Conservation (phyloP, 2,329 filamentous ascomycete genomes). For the Tympanopsis confertula region DNA sequence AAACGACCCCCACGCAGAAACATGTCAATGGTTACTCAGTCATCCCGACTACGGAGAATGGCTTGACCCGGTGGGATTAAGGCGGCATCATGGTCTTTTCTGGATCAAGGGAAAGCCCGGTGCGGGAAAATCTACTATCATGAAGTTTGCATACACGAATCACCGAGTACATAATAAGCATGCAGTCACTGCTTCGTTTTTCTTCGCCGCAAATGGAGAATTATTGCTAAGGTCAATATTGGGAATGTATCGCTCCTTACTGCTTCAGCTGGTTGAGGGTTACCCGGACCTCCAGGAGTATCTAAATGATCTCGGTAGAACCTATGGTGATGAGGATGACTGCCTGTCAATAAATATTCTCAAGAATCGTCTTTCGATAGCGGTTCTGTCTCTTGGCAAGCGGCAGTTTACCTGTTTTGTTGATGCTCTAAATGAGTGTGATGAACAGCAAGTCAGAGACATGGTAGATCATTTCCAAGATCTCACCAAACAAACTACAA, state of each 20-base stretch:
- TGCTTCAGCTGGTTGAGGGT: slow-evolving; percentile 29
- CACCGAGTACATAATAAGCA: slow-evolving; percentile 7
- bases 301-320: slow-evolving; percentile 11
- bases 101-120: slow-evolving; percentile 29
- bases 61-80: slow-evolving; percentile 16
- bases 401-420: slow-evolving; percentile 14
- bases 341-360: slow-evolving; percentile 8
- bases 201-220: slow-evolving; percentile 33
- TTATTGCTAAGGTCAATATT: slow-evolving; percentile 27
- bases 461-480: slow-evolving; percentile 16
- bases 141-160: slow-evolving; percentile 23
- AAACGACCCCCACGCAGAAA: slow-evolving; percentile 19
- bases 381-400: slow-evolving; percentile 5
- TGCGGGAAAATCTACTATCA: slow-evolving; percentile 24
- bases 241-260: slow-evolving; percentile 37
- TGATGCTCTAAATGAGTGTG: slow-evolving; percentile 23
- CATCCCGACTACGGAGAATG: slow-evolving; percentile 20
- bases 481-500: slow-evolving; percentile 7
- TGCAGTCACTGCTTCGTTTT: slow-evolving; percentile 25
- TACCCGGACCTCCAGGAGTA: slow-evolving; percentile 18
- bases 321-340: neutral
- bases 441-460: slow-evolving; percentile 14
- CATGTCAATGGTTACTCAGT: slow-evolving; percentile 27
- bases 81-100: slow-evolving; percentile 23
- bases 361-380: slow-evolving; percentile 8